Evolutionary conservation across 345 rosid genomes (phyloP).

Genomic region (Gossypium stocksii): DNA sequence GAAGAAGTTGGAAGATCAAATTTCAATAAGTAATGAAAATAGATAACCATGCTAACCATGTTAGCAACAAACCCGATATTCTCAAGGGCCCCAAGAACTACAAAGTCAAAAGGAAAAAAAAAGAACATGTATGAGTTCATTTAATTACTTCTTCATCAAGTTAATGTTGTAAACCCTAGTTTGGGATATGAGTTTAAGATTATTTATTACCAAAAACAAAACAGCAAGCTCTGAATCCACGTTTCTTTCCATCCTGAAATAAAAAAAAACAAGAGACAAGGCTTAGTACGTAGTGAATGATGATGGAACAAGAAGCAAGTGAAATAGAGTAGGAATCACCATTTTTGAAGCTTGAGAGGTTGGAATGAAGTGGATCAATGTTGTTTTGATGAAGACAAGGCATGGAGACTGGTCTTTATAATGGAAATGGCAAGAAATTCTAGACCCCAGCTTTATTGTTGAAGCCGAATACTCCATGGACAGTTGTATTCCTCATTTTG

Average conservation of each 20-base stretch:
- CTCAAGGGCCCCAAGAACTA: constrained; percentile 22
- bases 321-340: background rate
- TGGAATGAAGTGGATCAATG: background rate
- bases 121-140: background rate
- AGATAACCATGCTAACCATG: constrained; percentile 26
- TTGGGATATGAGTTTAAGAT: background rate
- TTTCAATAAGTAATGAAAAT: constrained; percentile 13
- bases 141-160: background rate
- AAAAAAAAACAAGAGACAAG: background rate
- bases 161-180: background rate
- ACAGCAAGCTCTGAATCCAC: constrained; percentile 38
- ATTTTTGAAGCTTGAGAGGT: constrained; percentile 1
- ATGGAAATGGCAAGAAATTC: constrained; percentile 3
- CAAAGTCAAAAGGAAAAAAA: background rate
- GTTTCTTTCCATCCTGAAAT: constrained; percentile 14
- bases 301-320: background rate
- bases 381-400: constrained; percentile 2
- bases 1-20: constrained; percentile 18
- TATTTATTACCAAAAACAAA: constrained; percentile 37
- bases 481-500: constrained; percentile 1
- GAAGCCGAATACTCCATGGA: background rate
- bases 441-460: background rate
- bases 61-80: constrained; percentile 29
- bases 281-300: background rate
- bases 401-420: background rate